Percentiles rank a stretch among this genome's conserved stretches.
phyloP scores from a whole-genome alignment of 805 yeast genomes.

The Myxozyma melibiosi region DNA sequence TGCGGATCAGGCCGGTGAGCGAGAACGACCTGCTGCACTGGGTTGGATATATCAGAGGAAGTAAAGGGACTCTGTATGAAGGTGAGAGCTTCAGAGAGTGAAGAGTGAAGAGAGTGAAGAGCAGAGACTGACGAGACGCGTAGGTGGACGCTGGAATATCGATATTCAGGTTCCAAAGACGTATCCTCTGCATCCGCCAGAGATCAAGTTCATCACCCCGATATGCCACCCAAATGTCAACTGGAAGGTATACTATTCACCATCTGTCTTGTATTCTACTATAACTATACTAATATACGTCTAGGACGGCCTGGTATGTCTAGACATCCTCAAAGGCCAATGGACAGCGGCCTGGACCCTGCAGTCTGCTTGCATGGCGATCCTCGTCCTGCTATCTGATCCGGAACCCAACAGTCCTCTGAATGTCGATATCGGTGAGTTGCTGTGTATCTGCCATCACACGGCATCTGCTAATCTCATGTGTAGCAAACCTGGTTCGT shows the following conservation, averaged over 20 bases:
- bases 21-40: constrained; percentile 30
- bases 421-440: constrained; percentile 45
- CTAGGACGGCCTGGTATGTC: constrained; percentile 45
- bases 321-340: constrained; percentile 42
- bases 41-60: constrained; percentile 24
- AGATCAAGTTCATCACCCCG: constrained; percentile 45
- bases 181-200: constrained; percentile 57
- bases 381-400: constrained; percentile 42
- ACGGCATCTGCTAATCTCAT: background rate
- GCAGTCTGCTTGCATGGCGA: constrained; percentile 43
- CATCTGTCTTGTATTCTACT: background rate
- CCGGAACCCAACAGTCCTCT: constrained; percentile 47
- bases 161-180: constrained; percentile 45
- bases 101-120: too few species aligned
- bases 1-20: constrained; percentile 21
- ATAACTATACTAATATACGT: background rate
- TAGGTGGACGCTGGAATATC: constrained; percentile 54
- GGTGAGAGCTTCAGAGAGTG: too few species aligned
- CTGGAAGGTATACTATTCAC: constrained; percentile 35
- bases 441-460: too few species aligned
- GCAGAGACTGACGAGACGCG: constrained; percentile 46
- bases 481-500: constrained; percentile 38
- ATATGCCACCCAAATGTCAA: constrained; percentile 46
- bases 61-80: constrained; percentile 15
- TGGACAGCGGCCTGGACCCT: constrained; percentile 50